Conservation (phyloP, 2,329 filamentous ascomycete genomes). For the Aspergillus ochraceoroseus region DNA sequence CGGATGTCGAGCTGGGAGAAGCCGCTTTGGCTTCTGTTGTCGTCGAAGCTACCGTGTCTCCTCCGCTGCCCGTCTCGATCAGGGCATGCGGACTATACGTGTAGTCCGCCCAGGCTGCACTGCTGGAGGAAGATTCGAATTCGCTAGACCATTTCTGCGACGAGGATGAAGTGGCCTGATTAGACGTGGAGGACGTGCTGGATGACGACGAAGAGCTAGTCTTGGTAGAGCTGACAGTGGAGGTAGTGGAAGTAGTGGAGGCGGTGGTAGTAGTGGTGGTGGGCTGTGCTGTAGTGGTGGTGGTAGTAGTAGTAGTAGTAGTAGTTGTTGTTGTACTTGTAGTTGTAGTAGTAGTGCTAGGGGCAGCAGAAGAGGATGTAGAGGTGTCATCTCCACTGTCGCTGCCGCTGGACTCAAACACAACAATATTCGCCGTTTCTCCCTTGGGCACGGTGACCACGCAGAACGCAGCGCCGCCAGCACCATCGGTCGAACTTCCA, state of each 20-base stretch:
- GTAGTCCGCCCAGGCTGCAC: conserved; percentile 14
- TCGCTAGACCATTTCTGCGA: conserved; percentile 11
- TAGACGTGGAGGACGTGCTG: conserved; percentile 7
- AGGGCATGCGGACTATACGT: conserved; percentile 14
- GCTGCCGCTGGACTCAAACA: conserved; percentile 44
- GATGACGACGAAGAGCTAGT: conserved; percentile 16
- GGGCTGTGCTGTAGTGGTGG: conserved; percentile 9
- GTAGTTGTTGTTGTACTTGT: conserved; percentile 12
- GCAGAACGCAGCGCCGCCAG: conserved; percentile 66
- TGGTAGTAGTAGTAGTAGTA: conserved; percentile 12
- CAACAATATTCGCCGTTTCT: conserved; percentile 61
- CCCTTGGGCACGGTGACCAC: conserved; percentile 70
- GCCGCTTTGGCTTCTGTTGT: conserved; percentile 12
- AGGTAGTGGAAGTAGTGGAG: conserved; percentile 9
- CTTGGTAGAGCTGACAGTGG: conserved; percentile 20
- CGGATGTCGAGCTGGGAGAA: conserved; percentile 22
- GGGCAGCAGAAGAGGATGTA: conserved; percentile 11
- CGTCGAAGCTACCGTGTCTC: conserved; percentile 15
- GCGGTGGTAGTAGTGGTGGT: conserved; percentile 13
- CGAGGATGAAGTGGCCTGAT: conserved; percentile 1
- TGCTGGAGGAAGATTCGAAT: conserved; percentile 12
- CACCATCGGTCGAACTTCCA: conserved; percentile 56
- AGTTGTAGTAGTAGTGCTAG: conserved; percentile 16
- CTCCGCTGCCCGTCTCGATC: conserved; percentile 12
- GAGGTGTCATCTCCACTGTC: conserved; percentile 14